Evolutionary conservation across 805 yeast species (phyloP), one percentile per base, ranked within the genome.

Genomic region (Kockiozyma suomiensis): DNA sequence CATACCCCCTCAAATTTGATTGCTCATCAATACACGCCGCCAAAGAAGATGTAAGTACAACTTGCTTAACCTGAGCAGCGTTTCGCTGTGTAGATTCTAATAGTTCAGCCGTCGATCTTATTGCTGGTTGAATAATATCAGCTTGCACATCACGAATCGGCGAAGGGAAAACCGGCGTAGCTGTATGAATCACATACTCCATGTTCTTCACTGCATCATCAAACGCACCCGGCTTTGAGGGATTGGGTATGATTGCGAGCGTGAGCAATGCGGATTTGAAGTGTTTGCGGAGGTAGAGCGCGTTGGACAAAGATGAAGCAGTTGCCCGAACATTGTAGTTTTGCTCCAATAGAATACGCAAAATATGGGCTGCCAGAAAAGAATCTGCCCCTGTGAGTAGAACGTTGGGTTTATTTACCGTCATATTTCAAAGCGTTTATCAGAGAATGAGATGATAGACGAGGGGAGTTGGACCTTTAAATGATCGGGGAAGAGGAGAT

Each of bases 321-420:
- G 82, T 73, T 4, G 81, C 82, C 38, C 79, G 74, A 10, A 81
- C 83, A 5, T 68, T 70, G 70, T 75, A 78, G 17, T 75, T 76
- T 45, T 76, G 71, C 1, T 70, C 66, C 19, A 81, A 65, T 37
- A 82, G 73, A 26, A 64, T 68, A 49, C 75, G 69, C 38, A 76
- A 67, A 49, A 78, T 71, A 66, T 80, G 82, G 42, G 77, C 75
- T 13, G 83, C 83, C 54, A 81, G 75, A 65, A 73, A 81, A 6
- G 83, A 82, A 8, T 81, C 77, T 13, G 81, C 82, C 13, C 84
- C 84, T 1, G 82, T 75, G 32, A 81, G 71, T n/a, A 81, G 70
- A 15, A 81, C 79, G 33, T 8, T 35, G 33, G 33, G 3, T 8
- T 19, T n/a, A 6, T 23, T n/a, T 21, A 15, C 19, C n/a, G 43